A percentile compares a stretch with the other conserved stretches of the same genome.
phyloP scores from a whole-genome alignment of 192 early-diverging fungal species.

The Pilobolus umbonatus region DNA sequence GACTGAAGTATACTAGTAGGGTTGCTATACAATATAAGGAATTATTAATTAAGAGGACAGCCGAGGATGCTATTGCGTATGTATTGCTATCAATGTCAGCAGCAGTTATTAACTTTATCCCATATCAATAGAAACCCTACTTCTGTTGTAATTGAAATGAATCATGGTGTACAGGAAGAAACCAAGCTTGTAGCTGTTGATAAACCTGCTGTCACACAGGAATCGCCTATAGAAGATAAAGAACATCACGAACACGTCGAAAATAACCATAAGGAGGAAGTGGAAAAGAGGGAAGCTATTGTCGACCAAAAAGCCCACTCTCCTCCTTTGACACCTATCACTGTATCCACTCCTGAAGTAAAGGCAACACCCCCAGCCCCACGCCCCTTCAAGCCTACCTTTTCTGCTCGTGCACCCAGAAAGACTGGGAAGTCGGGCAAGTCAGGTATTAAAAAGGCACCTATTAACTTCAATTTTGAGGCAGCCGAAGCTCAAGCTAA shows the following conservation, averaged over 20 bases:
- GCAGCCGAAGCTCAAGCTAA: constrained; percentile 86
- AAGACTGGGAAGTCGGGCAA: constrained; percentile 64
- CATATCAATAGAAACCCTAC: constrained; percentile 19
- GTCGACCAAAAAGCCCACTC: background rate
- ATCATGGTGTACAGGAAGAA: background rate
- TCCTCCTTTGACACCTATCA: too few relatives aligned
- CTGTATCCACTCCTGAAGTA: constrained; percentile 12
- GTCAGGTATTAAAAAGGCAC: constrained; percentile 86
- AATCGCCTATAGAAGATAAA: constrained; percentile 1
- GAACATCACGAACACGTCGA: background rate
- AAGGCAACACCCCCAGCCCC: constrained; percentile 21
- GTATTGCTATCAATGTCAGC: background rate
- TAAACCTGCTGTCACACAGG: background rate
- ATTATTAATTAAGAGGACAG: constrained; percentile 61
- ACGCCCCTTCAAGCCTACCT: constrained; percentile 21
- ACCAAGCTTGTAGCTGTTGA: too few relatives aligned
- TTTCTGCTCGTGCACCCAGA: constrained; percentile 27
- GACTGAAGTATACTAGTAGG: constrained; percentile 76
- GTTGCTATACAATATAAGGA: constrained; percentile 83
- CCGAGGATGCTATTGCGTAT: constrained; percentile 56
- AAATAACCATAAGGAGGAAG: background rate
- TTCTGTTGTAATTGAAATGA: constrained; percentile 20
- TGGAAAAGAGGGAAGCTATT: background rate
- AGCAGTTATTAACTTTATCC: background rate
- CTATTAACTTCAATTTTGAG: constrained; percentile 77